These are phyloP conservation scores for Boletus hoseneyae DNA, from an alignment of 1,284 basidiomycete genomes.

Conservation along the genomic window DNA sequence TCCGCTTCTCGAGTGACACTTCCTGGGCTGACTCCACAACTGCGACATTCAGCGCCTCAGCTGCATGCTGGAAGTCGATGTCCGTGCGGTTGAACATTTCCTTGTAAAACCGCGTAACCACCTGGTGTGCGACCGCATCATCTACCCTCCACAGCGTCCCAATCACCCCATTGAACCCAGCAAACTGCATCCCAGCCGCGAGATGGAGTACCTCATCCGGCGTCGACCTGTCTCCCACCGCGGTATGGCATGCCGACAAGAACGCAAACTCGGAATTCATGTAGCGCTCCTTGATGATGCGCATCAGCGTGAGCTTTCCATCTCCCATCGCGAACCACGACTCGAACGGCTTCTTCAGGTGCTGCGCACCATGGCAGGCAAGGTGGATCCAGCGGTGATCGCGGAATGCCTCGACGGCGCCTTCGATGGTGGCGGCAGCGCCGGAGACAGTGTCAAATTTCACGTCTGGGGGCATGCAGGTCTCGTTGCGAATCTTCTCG, in stretches of 20 bases:
- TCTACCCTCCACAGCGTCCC: no score
- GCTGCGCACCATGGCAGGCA: neutral
- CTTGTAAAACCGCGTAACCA: no score
- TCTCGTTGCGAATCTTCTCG: neutral
- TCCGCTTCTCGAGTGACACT: neutral
- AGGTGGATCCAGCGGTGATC: neutral
- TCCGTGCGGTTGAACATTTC: no score
- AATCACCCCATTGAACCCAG: no score
- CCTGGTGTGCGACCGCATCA: no score
- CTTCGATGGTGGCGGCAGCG: neutral
- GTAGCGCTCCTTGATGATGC: slow-evolving; percentile 1
- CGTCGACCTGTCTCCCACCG: no score
- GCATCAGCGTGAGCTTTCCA: slow-evolving; percentile 2
- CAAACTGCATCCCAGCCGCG: no score
- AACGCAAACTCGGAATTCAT: neutral
- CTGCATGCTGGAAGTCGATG: neutral
- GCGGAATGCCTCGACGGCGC: neutral
- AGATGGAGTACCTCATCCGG: no score
- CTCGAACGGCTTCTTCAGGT: neutral
- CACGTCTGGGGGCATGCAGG: neutral
- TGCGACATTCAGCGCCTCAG: neutral
- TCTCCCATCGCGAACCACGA: neutral
- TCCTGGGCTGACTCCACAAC: neutral
- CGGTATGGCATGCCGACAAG: no score
- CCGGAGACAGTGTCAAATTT: neutral